phyloP scores from a whole-genome alignment of 2,329 filamentous ascomycete species.

The Leptosphaerulina australis region DNA sequence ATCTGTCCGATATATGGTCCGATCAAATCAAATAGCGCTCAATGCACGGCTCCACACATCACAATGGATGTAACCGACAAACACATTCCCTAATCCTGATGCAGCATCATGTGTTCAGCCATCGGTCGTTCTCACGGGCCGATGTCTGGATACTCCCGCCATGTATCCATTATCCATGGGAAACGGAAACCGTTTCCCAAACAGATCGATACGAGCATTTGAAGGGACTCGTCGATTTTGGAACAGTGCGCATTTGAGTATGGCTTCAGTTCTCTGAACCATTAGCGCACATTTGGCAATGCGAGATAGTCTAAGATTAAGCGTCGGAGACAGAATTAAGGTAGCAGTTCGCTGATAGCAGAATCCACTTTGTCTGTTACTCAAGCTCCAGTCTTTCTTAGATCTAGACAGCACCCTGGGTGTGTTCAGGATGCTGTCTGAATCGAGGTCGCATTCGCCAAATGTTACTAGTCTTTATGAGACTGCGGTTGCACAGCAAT shows the following conservation, averaged over 20 bases:
- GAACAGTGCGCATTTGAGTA: not conserved
- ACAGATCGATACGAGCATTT: not conserved
- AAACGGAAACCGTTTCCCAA: not conserved
- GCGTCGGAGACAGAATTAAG: not conserved
- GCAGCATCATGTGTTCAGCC: not conserved
- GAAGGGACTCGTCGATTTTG: not conserved
- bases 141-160: constrained; percentile 7
- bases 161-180: not conserved
- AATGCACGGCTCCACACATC: constrained; percentile 3
- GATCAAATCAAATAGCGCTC: not conserved
- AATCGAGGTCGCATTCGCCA: not conserved
- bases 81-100: constrained; percentile 1
- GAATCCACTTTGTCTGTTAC: not conserved
- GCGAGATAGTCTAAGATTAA: not conserved
- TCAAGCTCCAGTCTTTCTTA: not conserved
- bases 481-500: not conserved
- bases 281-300: not conserved
- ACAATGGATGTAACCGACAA: not conserved
- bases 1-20: not conserved
- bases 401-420: not conserved
- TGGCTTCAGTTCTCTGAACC: too few species aligned
- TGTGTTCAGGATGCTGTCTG: not conserved
- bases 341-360: not conserved
- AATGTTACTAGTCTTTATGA: not conserved
- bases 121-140: constrained; percentile 15